Conservation (phyloP, 2,329 filamentous ascomycete species). For the Aureobasidium sp. region DNA sequence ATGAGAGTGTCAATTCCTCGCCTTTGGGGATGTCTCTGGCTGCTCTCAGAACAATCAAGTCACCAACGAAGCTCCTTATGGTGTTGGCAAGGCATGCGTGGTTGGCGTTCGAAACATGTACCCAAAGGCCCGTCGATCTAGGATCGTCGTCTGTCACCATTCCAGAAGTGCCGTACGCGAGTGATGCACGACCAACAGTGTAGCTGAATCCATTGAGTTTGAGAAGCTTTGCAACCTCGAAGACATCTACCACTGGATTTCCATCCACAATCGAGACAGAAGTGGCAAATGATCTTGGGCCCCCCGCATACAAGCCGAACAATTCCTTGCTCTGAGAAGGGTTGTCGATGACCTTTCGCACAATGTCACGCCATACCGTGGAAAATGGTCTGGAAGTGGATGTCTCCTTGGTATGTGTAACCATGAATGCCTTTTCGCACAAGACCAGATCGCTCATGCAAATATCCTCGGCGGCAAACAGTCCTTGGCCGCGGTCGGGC, state of each 20-base stretch:
- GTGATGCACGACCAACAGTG: background rate
- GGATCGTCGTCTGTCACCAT: background rate
- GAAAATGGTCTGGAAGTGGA: constrained; percentile 17
- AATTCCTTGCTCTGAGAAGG: constrained; percentile 16
- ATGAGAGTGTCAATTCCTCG: background rate
- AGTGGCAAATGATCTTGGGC: background rate
- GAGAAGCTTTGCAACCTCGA: background rate
- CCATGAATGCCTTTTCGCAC: constrained; percentile 23
- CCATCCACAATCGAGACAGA: background rate
- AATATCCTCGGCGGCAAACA: background rate
- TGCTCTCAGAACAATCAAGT: constrained; percentile 37
- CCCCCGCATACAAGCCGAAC: constrained; percentile 19
- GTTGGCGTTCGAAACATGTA: constrained; percentile 37
- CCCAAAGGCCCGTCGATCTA: constrained; percentile 28
- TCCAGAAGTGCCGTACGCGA: constrained; percentile 14
- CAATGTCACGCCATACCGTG: constrained; percentile 15
- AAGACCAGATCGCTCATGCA: constrained; percentile 12
- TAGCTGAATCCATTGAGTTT: background rate
- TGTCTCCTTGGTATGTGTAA: constrained; percentile 16
- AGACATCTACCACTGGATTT: background rate
- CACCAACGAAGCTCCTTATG: constrained; percentile 35
- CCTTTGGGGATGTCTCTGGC: constrained; percentile 32
- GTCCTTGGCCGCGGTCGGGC: constrained; percentile 5
- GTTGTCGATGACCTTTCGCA: constrained; percentile 22
- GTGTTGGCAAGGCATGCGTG: constrained; percentile 37